These are phyloP conservation scores for Erysimum cheiri DNA, from an alignment of 441 rosid genomes.

Conservation along the genomic window DNA sequence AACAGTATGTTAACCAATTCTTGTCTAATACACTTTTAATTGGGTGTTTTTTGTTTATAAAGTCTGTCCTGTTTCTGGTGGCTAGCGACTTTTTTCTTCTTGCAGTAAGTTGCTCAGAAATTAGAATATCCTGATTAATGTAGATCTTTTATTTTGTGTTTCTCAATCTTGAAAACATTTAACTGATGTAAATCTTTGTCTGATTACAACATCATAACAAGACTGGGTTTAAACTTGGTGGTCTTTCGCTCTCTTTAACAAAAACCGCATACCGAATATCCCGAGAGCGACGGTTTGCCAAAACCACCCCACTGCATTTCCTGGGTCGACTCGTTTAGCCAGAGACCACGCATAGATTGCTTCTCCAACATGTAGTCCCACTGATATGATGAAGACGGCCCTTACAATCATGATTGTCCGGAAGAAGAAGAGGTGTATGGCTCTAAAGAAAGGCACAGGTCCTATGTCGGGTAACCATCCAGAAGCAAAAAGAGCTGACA, in stretches of 20 bases:
- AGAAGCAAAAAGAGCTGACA: constrained; percentile 53
- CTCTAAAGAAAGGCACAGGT: constrained; percentile 66
- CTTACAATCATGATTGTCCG: constrained; percentile 55
- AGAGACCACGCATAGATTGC: constrained; percentile 69
- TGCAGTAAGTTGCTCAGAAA: no score
- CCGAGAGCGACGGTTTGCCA: constrained; percentile 89
- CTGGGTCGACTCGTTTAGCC: constrained; percentile 76
- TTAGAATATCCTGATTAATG: no score
- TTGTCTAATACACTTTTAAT: no score
- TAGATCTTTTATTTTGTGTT: constrained; percentile 16
- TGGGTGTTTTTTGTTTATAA: no score
- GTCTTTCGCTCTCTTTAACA: constrained; percentile 66
- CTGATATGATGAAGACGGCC: constrained; percentile 49
- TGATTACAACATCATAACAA: constrained; percentile 36
- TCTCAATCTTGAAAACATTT: no score
- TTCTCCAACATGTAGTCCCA: constrained; percentile 59
- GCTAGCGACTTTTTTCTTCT: no score
- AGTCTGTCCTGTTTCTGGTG: no score
- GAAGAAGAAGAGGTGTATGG: constrained; percentile 59
- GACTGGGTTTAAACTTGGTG: constrained; percentile 20
- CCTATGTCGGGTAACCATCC: constrained; percentile 79
- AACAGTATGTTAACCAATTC: no score
- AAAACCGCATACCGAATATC: constrained; percentile 63
- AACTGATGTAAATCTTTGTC: not conserved
- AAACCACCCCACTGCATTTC: constrained; percentile 84